Evolutionary conservation across 2,329 filamentous ascomycete genomes (phyloP).

Genomic region (Penicillium sclerotiorum): DNA sequence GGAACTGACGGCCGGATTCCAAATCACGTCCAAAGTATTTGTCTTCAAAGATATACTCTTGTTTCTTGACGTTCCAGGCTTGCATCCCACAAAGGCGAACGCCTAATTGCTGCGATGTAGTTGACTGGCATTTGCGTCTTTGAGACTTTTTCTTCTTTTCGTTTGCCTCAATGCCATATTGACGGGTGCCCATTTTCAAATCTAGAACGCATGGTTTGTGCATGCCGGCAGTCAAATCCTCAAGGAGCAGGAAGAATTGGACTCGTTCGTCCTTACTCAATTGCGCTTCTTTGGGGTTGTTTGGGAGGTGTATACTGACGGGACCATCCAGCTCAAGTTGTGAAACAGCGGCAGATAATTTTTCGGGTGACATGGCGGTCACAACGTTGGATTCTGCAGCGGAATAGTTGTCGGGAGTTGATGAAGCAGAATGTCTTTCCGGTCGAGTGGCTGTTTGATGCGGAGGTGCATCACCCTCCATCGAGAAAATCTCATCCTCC

Average conservation of each 20-base stretch:
- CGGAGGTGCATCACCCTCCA: slow-evolving; percentile 59
- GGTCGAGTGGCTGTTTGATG: slow-evolving; percentile 5
- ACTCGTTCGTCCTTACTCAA: slow-evolving; percentile 61
- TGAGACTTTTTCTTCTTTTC: slow-evolving; percentile 94
- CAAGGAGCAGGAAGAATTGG: slow-evolving; percentile 88
- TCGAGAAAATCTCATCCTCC: slow-evolving; percentile 69
- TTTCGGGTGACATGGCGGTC: slow-evolving; percentile 1
- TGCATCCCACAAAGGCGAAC: slow-evolving; percentile 95
- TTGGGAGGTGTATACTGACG: slow-evolving; percentile 49
- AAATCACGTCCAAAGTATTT: slow-evolving; percentile 94
- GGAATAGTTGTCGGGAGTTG: slow-evolving; percentile 7
- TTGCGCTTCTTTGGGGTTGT: slow-evolving; percentile 78
- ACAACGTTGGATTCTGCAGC: background rate
- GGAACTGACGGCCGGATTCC: slow-evolving; percentile 85
- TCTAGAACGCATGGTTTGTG: slow-evolving; percentile 95
- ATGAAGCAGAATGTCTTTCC: slow-evolving; percentile 6
- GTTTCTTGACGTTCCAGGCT: slow-evolving; percentile 84
- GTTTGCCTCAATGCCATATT: slow-evolving; percentile 90
- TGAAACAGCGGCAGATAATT: slow-evolving; percentile 5
- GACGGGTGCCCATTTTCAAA: slow-evolving; percentile 96
- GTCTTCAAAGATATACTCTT: slow-evolving; percentile 92
- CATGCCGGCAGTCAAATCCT: slow-evolving; percentile 96
- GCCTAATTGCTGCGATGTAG: slow-evolving; percentile 87
- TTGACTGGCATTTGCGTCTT: slow-evolving; percentile 86
- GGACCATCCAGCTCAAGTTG: slow-evolving; percentile 16